These are phyloP conservation scores for Gautieria morchelliformis DNA, from an alignment of 768 basidiomycete species.

Conservation along the genomic window DNA sequence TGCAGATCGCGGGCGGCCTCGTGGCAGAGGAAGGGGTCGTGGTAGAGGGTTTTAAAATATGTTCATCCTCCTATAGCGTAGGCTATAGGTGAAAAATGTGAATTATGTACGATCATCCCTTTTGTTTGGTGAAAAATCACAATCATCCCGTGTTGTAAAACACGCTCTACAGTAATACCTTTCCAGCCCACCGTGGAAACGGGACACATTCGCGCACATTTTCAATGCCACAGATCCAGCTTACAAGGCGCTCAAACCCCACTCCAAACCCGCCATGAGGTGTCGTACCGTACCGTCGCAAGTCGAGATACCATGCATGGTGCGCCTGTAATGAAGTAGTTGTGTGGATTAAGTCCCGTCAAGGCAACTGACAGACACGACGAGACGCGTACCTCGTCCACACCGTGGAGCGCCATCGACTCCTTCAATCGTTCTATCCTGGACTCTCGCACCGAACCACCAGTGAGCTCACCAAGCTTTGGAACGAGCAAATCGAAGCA, in stretches of 20 bases:
- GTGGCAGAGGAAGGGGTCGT: constrained; percentile 46
- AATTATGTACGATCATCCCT: not conserved
- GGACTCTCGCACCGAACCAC: constrained; percentile 87
- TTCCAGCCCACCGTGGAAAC: constrained; percentile 83
- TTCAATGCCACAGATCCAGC: constrained; percentile 78
- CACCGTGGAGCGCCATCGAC: constrained; percentile 39
- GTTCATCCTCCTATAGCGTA: not conserved
- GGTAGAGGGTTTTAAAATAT: constrained; percentile 27
- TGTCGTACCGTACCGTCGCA: constrained; percentile 76
- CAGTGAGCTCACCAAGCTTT: constrained; percentile 77
- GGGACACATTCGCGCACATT: constrained; percentile 91
- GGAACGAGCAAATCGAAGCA: constrained; percentile 96
- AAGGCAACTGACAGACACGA: not conserved
- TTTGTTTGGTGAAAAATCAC: not conserved
- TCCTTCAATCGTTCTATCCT: constrained; percentile 40
- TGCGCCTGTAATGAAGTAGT: not conserved
- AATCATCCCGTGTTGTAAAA: not conserved
- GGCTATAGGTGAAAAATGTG: not conserved
- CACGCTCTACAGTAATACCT: constrained; percentile 48
- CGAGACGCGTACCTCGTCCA: constrained; percentile 33
- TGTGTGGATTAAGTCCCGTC: not conserved
- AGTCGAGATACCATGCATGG: constrained; percentile 67
- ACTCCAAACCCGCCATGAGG: constrained; percentile 95
- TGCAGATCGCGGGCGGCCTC: constrained; percentile 38
- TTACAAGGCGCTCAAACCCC: constrained; percentile 87